Evolutionary conservation across 768 basidiomycete species (phyloP).

Genomic region (Kwoniella shandongensis): DNA sequence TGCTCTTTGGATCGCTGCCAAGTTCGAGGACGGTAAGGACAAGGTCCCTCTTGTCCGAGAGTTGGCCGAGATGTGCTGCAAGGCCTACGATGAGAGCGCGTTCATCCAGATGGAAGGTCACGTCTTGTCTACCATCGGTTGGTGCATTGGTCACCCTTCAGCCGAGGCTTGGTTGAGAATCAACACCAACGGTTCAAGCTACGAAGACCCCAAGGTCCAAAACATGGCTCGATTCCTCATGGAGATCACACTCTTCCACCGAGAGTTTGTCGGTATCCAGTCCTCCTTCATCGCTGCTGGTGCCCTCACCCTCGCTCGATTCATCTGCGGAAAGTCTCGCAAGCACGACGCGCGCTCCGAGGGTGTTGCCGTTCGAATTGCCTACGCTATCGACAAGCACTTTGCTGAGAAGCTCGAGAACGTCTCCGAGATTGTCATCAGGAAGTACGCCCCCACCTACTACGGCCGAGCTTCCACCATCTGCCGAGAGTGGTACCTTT

Average conservation of each 20-base stretch:
- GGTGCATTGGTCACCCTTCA: slow-evolving; percentile 94
- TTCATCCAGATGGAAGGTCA: slow-evolving; percentile 99
- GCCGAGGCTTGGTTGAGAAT: slow-evolving; percentile 94
- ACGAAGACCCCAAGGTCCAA: slow-evolving; percentile 87
- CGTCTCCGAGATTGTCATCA: slow-evolving; percentile 90
- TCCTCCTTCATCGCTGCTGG: slow-evolving; percentile 88
- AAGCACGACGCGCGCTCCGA: slow-evolving; percentile 27
- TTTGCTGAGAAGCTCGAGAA: slow-evolving; percentile 85
- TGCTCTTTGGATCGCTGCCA: slow-evolving; percentile 97
- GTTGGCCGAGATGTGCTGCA: slow-evolving; percentile 89
- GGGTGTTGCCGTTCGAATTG: slow-evolving; percentile 63
- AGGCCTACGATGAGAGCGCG: slow-evolving; percentile 94
- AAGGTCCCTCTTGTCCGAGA: slow-evolving; percentile 95
- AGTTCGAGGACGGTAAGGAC: slow-evolving; percentile 98
- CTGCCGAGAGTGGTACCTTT: slow-evolving; percentile 89
- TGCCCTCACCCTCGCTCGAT: slow-evolving; percentile 81
- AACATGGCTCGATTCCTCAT: slow-evolving; percentile 96
- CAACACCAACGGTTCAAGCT: slow-evolving; percentile 56
- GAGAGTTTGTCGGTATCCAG: slow-evolving; percentile 83
- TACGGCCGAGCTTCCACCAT: slow-evolving; percentile 94
- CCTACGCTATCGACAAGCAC: slow-evolving; percentile 79
- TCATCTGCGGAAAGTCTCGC: slow-evolving; percentile 76
- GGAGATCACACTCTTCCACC: slow-evolving; percentile 98
- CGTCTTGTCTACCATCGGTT: slow-evolving; percentile 91
- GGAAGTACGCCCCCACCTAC: slow-evolving; percentile 96